Conservation (phyloP, 2,329 filamentous ascomycete species). For the Verticillium albo-atrum region DNA sequence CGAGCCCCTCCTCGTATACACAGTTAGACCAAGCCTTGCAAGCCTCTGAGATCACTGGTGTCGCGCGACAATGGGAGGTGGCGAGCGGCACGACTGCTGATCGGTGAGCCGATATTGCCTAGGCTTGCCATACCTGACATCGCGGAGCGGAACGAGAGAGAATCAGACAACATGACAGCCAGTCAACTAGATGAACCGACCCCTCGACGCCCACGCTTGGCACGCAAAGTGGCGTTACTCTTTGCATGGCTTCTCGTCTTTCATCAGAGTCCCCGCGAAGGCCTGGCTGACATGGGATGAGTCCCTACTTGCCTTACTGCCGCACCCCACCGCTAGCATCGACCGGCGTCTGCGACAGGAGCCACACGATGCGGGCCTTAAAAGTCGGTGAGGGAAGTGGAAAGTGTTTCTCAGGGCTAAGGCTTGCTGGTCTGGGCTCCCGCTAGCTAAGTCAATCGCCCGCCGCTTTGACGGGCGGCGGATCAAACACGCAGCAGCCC, state of each 20-base stretch:
- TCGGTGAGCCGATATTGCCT: neutral
- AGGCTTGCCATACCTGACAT: neutral
- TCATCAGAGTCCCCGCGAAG: neutral
- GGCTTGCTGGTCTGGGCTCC: neutral
- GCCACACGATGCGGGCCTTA: slow-evolving; percentile 13
- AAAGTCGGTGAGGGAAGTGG: slow-evolving; percentile 13
- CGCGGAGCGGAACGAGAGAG: neutral
- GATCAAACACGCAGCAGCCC: neutral
- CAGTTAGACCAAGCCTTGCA: neutral
- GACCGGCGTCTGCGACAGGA: neutral
- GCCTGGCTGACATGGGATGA: neutral
- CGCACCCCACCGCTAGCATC: neutral
- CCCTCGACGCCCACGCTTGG: neutral
- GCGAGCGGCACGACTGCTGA: neutral
- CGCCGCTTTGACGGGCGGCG: neutral
- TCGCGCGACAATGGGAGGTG: neutral
- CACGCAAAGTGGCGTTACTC: neutral
- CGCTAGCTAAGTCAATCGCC: neutral
- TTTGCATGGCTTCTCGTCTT: neutral
- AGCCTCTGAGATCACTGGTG: neutral
- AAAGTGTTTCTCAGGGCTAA: neutral
- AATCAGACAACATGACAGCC: too few relatives aligned
- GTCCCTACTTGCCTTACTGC: neutral
- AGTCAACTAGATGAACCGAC: neutral
- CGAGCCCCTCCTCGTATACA: neutral